Evolutionary conservation across 208 protist species (phyloP).

Genomic region (Endotrypanum monterogeii): DNA sequence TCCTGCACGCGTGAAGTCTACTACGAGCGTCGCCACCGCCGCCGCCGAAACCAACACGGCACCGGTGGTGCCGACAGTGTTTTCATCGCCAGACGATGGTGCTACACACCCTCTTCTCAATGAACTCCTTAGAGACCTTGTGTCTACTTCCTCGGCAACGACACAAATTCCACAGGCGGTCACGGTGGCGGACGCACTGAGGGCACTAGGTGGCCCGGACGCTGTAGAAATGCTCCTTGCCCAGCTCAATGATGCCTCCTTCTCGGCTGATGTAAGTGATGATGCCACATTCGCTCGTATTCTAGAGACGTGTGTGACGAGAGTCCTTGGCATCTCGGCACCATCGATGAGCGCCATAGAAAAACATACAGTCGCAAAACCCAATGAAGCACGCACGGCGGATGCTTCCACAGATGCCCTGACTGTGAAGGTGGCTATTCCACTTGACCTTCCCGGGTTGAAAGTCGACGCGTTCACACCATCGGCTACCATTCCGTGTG

Average conservation of each 20-base stretch:
- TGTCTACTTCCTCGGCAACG: background rate
- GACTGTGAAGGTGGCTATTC: background rate
- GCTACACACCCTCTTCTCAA: conserved; percentile 1
- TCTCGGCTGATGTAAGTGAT: background rate
- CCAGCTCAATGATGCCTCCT: conserved; percentile 4
- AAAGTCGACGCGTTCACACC: background rate
- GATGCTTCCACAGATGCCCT: background rate
- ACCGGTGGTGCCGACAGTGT: background rate
- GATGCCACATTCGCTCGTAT: background rate
- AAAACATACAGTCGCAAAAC: background rate
- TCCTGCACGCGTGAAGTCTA: conserved; percentile 8
- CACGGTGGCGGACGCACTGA: conserved; percentile 10
- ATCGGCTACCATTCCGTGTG: background rate
- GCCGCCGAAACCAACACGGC: background rate
- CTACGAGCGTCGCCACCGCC: background rate
- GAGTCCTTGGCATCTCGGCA: background rate
- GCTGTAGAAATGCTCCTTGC: conserved; percentile 12
- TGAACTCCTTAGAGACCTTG: background rate
- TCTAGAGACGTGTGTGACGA: background rate
- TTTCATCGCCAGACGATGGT: background rate
- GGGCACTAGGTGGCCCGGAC: conserved; percentile 15
- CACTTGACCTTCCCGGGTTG: background rate
- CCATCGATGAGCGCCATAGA: background rate
- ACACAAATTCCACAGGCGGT: background rate
- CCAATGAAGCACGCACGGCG: background rate